phyloP scores from a whole-genome alignment of 1,284 basidiomycete genomes.

The Grifola frondosa region DNA sequence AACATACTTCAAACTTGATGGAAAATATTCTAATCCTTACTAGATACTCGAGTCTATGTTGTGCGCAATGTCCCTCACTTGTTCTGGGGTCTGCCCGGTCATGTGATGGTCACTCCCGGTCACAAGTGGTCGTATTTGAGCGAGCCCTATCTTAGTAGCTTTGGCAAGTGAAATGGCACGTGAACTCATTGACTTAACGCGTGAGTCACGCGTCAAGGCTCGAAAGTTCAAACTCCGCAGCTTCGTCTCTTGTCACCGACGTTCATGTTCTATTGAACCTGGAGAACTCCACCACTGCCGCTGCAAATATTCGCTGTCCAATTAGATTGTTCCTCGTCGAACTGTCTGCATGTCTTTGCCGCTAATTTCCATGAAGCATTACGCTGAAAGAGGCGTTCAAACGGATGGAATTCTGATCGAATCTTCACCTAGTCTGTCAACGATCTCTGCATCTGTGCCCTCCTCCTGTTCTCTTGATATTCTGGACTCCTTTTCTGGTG shows the following conservation, averaged over 20 bases:
- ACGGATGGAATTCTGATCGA: constrained; percentile 23
- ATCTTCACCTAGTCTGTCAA: neutral
- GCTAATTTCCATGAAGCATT: constrained; percentile 29
- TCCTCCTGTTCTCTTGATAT: too few species aligned
- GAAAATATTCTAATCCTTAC: too few species aligned
- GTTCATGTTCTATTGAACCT: constrained; percentile 19
- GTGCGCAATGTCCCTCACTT: too few species aligned
- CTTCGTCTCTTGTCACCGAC: constrained; percentile 21
- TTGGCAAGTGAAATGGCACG: neutral
- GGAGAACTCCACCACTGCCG: neutral
- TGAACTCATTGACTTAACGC: neutral
- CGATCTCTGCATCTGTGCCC: neutral
- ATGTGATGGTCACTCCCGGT: neutral
- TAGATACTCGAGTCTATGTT: too few species aligned
- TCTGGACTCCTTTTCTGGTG: constrained; percentile 1
- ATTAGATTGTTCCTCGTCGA: constrained; percentile 7
- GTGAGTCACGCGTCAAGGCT: constrained; percentile 19
- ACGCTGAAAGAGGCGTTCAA: constrained; percentile 43
- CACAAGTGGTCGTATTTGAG: neutral
- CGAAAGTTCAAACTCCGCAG: constrained; percentile 24
- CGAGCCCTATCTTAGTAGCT: neutral
- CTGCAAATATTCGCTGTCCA: neutral
- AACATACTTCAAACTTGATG: too few species aligned
- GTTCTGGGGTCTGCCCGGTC: too few species aligned
- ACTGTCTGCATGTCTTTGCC: neutral